Evolutionary conservation across 2,329 filamentous ascomycete species (phyloP), one percentile per base, ranked within the genome.

Genomic region (Cyphellophora attinorum): DNA sequence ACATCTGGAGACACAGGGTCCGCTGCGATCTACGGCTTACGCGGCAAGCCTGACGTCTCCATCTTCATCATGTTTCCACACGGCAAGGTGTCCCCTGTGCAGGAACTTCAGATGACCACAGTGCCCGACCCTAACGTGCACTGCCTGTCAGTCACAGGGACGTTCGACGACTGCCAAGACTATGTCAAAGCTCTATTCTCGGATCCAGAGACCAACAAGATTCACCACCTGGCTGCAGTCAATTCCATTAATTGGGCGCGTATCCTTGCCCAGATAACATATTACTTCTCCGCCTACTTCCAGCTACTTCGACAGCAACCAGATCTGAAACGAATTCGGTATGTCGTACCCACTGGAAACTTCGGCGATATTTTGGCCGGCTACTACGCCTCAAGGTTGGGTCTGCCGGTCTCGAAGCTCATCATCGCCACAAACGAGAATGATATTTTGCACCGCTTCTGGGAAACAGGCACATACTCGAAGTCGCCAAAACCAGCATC

Each of bases 201-300:
- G 44, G 89, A 98, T 51, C 68, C 80, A 3, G 78, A 86, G 36
- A 81, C 84, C 56, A 96, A 96, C 68, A 66, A 72, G 48, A 77
- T 74, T 2, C 76, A 89, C 53, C 85, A 85, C 48, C 79, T 96
- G 28, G 89, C 83, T 27, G 89, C 91, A 28, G 85, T 96, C 48
- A 96, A 96, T 68, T 91, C 83, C 29, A 96, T 96, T 65, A 96
- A 96, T 65, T 95, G 81, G 74, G 83, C 88, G 2, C 74, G 91
- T 49, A 96, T 98, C 49, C 73, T 98, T 23, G 89, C 91, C 10
- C 91, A 98, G 65, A 95, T 93, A 45, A 85, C 85, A 41, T 96
- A 94, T 72, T 98, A 94, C 70, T 93, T 95, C 68, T 72, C 91
- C 60, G 79, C 91, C 10, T 96, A 96, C 70, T 94, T 95, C 62